A percentile compares a stretch with the other conserved stretches of the same genome.
Conservation (phyloP, 495 filamentous ascomycete species). For the Sphaerosporella brunnea region DNA sequence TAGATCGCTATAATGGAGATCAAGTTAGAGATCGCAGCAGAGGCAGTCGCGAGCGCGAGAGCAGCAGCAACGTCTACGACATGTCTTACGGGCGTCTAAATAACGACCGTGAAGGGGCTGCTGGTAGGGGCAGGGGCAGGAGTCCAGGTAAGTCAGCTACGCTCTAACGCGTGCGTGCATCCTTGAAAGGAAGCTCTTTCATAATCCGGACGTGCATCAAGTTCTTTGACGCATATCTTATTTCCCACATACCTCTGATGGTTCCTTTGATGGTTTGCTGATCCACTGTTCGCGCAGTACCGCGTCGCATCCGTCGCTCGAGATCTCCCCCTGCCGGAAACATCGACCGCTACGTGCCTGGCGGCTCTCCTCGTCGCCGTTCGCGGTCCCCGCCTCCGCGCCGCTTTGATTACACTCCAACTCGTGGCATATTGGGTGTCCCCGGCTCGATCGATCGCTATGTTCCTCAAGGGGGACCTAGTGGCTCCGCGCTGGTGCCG, state of each 20-base stretch:
- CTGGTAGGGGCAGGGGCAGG: constrained; percentile 22
- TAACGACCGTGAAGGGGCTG: constrained; percentile 17
- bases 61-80: neutral
- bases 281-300: constrained; percentile 13
- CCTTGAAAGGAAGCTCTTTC: too few relatives aligned
- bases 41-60: constrained; percentile 20
- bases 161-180: too few relatives aligned
- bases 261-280: too few relatives aligned
- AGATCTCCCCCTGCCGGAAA: constrained; percentile 21
- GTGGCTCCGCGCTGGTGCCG: constrained; percentile 23
- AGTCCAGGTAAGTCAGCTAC: constrained; percentile 19
- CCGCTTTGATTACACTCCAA: constrained; percentile 14
- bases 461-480: constrained; percentile 41
- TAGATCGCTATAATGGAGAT: constrained; percentile 21
- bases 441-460: constrained; percentile 80
- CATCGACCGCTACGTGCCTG: constrained; percentile 26
- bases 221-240: too few relatives aligned
- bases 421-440: constrained; percentile 34
- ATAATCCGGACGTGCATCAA: too few relatives aligned
- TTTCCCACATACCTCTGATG: too few relatives aligned
- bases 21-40: constrained; percentile 22
- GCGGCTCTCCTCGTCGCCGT: constrained; percentile 28
- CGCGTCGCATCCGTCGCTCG: constrained; percentile 22
- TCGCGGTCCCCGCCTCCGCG: constrained; percentile 51
- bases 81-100: constrained; percentile 16